Evolutionary conservation across 805 yeast genomes (phyloP).

Genomic region (Danielia oregonensis): DNA sequence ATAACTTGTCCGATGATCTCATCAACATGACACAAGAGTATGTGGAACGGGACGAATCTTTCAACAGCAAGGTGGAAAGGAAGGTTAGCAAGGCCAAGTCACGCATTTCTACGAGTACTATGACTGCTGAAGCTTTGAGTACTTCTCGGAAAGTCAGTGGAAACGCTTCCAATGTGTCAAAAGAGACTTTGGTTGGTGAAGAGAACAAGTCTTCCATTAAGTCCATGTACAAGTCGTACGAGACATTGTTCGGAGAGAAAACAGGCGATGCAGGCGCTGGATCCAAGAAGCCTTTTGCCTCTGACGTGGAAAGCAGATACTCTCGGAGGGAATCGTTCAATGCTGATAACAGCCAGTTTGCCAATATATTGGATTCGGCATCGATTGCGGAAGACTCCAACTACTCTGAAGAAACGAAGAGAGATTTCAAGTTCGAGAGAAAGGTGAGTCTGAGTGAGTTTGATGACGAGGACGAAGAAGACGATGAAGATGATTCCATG

Average conservation of each 20-base stretch:
- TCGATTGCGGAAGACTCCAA: conserved; percentile 17
- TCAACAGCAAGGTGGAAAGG: no score
- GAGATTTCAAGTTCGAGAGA: background rate
- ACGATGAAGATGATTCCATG: conserved; percentile 5
- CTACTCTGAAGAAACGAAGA: conserved; percentile 3
- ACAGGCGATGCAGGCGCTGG: conserved; percentile 2
- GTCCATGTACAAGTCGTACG: conserved; percentile 26
- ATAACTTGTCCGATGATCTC: conserved; percentile 8
- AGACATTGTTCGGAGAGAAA: conserved; percentile 11
- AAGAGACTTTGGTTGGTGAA: conserved; percentile 23
- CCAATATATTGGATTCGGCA: conserved; percentile 21
- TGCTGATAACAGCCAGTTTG: conserved; percentile 9
- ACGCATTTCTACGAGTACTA: background rate
- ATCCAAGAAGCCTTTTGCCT: no score
- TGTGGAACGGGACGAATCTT: conserved; percentile 1
- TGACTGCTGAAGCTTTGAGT: background rate
- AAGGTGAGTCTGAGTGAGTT: conserved; percentile 2
- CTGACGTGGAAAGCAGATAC: conserved; percentile 5
- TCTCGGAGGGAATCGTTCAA: conserved; percentile 7
- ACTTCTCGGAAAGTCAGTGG: conserved; percentile 3
- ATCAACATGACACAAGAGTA: conserved; percentile 5
- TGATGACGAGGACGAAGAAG: conserved; percentile 6
- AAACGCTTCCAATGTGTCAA: conserved; percentile 13
- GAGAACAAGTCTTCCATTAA: conserved; percentile 17
- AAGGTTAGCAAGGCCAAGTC: no score